Conservation (phyloP, 768 basidiomycete genomes). For the Clathrus columnatus region DNA sequence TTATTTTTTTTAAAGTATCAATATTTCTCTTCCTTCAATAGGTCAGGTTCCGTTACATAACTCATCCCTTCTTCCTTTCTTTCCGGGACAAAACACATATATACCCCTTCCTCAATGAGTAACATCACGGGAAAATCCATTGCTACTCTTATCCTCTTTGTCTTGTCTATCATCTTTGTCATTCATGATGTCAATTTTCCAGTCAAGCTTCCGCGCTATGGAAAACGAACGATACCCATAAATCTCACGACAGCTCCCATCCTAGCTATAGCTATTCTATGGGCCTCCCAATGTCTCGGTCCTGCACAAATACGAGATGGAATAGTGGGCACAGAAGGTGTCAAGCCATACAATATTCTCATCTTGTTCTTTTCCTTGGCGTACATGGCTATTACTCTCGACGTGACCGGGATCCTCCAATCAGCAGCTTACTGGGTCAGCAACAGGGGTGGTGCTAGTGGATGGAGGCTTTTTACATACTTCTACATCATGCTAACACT, state of each 20-base stretch:
- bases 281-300: slow-evolving; percentile 48
- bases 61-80: neutral
- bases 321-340: slow-evolving; percentile 68
- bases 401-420: slow-evolving; percentile 79
- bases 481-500: slow-evolving; percentile 79
- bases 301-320: slow-evolving; percentile 54
- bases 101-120: neutral
- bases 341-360: slow-evolving; percentile 89
- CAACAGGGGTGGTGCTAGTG: slow-evolving; percentile 64
- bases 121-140: slow-evolving; percentile 33
- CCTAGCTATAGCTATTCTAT: slow-evolving; percentile 40
- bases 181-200: slow-evolving; percentile 39
- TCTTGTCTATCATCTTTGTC: slow-evolving; percentile 44
- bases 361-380: slow-evolving; percentile 84
- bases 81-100: neutral
- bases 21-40: neutral
- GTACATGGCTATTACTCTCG: slow-evolving; percentile 88
- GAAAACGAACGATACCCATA: slow-evolving; percentile 28
- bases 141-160: slow-evolving; percentile 43
- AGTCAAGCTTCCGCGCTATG: slow-evolving; percentile 21
- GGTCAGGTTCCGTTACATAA: neutral
- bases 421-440: slow-evolving; percentile 87
- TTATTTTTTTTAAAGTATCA: neutral
- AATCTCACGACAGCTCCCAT: slow-evolving; percentile 50
- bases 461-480: slow-evolving; percentile 64